Conservation (phyloP, 768 basidiomycete species). For the Lentinula edodes region DNA sequence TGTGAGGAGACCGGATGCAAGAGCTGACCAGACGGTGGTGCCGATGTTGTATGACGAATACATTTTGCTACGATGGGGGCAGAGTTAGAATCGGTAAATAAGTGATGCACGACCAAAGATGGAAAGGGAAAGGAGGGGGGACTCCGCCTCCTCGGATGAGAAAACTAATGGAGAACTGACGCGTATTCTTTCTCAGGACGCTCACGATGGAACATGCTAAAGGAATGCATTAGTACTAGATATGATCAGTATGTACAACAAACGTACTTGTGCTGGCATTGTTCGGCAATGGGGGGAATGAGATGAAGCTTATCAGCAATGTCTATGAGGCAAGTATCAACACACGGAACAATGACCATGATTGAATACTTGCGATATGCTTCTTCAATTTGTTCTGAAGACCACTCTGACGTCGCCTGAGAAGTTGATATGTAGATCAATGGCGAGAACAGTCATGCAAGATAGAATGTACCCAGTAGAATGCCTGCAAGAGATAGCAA, state of each 20-base stretch:
- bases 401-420: conserved; percentile 73
- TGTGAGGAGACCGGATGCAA: conserved; percentile 70
- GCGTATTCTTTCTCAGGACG: conserved; percentile 76
- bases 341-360: conserved; percentile 2
- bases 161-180: conserved; percentile 23
- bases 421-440: neutral
- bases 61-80: conserved; percentile 34
- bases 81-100: neutral
- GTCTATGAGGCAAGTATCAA: conserved; percentile 35
- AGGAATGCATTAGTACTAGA: neutral
- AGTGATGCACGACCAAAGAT: neutral
- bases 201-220: conserved; percentile 72
- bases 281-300: conserved; percentile 68
- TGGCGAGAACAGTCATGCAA: neutral
- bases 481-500: conserved; percentile 31
- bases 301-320: conserved; percentile 64
- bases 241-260: neutral
- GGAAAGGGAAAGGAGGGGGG: no score
- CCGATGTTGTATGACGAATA: conserved; percentile 65
- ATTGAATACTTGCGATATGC: conserved; percentile 41
- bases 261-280: conserved; percentile 64
- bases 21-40: conserved; percentile 70
- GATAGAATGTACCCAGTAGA: conserved; percentile 43
- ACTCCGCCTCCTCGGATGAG: no score
- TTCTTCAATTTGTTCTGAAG: conserved; percentile 61